phyloP scores from a whole-genome alignment of 352 stramenopile genomes.

The Phytophthora vignae region DNA sequence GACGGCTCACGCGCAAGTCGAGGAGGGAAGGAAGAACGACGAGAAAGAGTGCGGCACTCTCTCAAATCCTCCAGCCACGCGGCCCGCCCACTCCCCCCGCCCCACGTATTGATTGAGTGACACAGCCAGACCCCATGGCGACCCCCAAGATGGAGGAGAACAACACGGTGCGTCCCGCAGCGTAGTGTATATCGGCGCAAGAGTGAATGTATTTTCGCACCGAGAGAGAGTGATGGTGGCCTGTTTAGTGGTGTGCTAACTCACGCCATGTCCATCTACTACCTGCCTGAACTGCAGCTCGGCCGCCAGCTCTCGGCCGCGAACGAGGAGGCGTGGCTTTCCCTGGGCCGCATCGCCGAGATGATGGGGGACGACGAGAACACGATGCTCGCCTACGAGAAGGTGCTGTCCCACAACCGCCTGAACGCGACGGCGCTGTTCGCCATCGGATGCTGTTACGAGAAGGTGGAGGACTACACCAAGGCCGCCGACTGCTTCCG shows the following conservation, averaged over 20 bases:
- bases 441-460: slow-evolving; percentile 87
- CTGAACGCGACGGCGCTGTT: slow-evolving; percentile 86
- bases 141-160: slow-evolving; percentile 87
- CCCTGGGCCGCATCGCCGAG: slow-evolving; percentile 85
- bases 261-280: background rate
- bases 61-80: slow-evolving; percentile 20
- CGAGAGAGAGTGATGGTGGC: slow-evolving; percentile 25
- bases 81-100: background rate
- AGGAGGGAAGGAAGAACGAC: slow-evolving; percentile 11
- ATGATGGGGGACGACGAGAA: slow-evolving; percentile 93
- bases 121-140: slow-evolving; percentile 47
- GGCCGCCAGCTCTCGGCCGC: slow-evolving; percentile 74
- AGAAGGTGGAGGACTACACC: slow-evolving; percentile 89
- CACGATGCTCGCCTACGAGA: slow-evolving; percentile 89
- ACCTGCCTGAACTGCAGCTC: slow-evolving; percentile 42
- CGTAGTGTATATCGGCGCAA: background rate
- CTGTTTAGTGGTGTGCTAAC: background rate
- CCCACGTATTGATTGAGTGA: background rate
- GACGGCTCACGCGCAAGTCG: slow-evolving; percentile 43
- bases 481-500: slow-evolving; percentile 90
- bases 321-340: slow-evolving; percentile 88
- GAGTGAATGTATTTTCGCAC: slow-evolving; percentile 18
- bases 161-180: slow-evolving; percentile 50
- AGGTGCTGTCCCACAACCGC: slow-evolving; percentile 89
- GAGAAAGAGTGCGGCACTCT: background rate